Evolutionary conservation across 441 rosid species (phyloP).

Genomic region (Biscutella auriculata): DNA sequence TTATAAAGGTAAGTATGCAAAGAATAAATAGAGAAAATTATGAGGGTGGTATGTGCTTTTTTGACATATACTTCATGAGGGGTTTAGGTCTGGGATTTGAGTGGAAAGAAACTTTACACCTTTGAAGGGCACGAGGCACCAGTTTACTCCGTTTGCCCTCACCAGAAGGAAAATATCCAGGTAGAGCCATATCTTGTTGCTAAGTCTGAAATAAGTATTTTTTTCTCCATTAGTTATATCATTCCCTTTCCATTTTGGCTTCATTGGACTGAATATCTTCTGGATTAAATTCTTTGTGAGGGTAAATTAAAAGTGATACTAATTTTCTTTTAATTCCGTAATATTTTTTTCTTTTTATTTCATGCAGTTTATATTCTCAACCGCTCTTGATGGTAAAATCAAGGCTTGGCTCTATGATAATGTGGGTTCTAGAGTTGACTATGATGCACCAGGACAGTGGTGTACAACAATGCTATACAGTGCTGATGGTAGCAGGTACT

Average conservation of each 20-base stretch:
- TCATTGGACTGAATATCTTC: background rate
- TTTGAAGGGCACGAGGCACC: constrained; percentile 84
- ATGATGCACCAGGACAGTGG: constrained; percentile 81
- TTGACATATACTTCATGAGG: background rate
- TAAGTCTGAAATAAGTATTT: background rate
- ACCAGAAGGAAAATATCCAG: constrained; percentile 56
- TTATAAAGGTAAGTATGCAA: constrained; percentile 27
- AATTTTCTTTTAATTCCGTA: background rate
- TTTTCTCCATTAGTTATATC: background rate
- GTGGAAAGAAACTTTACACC: constrained; percentile 35
- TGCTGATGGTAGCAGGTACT: constrained; percentile 66
- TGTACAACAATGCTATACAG: constrained; percentile 71
- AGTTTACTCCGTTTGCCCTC: constrained; percentile 69
- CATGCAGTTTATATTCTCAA: constrained; percentile 67
- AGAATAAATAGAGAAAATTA: background rate
- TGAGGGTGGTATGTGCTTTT: background rate
- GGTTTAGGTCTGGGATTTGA: constrained; percentile 62
- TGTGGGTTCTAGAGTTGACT: constrained; percentile 73
- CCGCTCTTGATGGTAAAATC: constrained; percentile 77
- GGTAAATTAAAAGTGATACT: background rate
- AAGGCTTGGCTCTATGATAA: constrained; percentile 81
- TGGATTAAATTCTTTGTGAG: background rate
- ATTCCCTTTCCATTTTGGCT: background rate
- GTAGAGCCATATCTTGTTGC: constrained; percentile 18
- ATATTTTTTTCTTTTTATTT: background rate